phyloP scores from a whole-genome alignment of 164 flowering plant species.

The Umbellularia californica region DNA sequence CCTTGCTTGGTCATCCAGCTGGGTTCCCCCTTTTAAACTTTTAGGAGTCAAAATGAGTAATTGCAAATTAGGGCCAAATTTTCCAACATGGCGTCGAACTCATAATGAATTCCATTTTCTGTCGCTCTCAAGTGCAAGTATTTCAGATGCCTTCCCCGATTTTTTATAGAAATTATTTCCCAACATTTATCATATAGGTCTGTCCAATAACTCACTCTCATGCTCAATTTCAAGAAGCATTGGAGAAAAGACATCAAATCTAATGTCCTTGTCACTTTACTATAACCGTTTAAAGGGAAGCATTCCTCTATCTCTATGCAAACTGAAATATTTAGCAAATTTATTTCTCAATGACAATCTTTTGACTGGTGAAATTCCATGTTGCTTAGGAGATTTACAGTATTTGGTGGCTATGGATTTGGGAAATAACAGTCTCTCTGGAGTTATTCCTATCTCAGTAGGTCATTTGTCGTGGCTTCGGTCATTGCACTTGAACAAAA shows the following conservation, averaged over 20 bases:
- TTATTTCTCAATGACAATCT: background rate
- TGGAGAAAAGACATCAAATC: background rate
- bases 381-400: background rate
- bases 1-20: too few relatives aligned
- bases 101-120: too few relatives aligned
- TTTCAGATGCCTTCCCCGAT: too few relatives aligned
- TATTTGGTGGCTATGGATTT: background rate
- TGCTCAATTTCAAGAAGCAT: background rate
- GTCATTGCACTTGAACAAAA: conserved; percentile 1
- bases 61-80: too few relatives aligned
- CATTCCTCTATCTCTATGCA: background rate
- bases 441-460: background rate
- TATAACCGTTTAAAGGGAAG: background rate
- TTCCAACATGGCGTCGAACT: too few relatives aligned
- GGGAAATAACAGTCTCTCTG: background rate
- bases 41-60: too few relatives aligned
- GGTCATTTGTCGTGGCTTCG: background rate
- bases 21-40: too few relatives aligned
- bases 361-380: background rate
- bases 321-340: background rate
- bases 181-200: background rate
- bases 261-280: background rate
- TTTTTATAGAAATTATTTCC: background rate
- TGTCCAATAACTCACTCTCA: background rate
- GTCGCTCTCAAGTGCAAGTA: too few relatives aligned